These are phyloP conservation scores for Gaertneriomyces sp. DNA, from an alignment of 192 early-diverging fungal species.

Conservation along the genomic window DNA sequence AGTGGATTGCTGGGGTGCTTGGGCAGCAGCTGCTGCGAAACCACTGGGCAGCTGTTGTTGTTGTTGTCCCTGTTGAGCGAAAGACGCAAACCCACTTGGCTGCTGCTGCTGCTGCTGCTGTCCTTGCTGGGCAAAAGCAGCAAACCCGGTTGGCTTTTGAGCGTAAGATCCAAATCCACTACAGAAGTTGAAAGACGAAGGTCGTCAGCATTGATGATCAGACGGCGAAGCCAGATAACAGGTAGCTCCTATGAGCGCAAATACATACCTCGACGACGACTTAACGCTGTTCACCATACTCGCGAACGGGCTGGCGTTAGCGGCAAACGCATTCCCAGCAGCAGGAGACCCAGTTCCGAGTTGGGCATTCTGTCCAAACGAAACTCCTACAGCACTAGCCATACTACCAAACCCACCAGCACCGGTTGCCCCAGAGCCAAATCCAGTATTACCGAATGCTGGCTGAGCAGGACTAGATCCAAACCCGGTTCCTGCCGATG, in stretches of 20 bases:
- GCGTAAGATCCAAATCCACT: not conserved
- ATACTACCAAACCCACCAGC: not conserved
- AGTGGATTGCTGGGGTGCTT: not conserved
- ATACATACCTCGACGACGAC: not conserved
- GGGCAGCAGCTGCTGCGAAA: not conserved
- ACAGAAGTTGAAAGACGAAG: not conserved
- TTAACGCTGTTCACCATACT: not conserved
- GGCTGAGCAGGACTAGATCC: not conserved
- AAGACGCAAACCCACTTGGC: not conserved
- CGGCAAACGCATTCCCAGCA: not conserved
- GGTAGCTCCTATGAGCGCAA: not conserved
- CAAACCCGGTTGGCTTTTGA: not conserved
- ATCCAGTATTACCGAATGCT: not conserved
- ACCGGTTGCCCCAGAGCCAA: not conserved
- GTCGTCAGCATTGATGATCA: not conserved
- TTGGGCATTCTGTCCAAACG: conserved; percentile 1
- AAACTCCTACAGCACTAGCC: conserved; percentile 11
- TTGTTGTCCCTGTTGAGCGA: not conserved
- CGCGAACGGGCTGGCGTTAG: not conserved
- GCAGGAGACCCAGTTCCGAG: not conserved
- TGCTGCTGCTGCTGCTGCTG: conserved; percentile 3
- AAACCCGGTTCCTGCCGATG: not conserved
- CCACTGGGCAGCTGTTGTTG: not conserved
- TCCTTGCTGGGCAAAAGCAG: conserved; percentile 3
- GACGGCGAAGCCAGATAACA: not conserved